Evolutionary conservation across 2,329 filamentous ascomycete species (phyloP).

Genomic region (Myrmaecium sp.): DNA sequence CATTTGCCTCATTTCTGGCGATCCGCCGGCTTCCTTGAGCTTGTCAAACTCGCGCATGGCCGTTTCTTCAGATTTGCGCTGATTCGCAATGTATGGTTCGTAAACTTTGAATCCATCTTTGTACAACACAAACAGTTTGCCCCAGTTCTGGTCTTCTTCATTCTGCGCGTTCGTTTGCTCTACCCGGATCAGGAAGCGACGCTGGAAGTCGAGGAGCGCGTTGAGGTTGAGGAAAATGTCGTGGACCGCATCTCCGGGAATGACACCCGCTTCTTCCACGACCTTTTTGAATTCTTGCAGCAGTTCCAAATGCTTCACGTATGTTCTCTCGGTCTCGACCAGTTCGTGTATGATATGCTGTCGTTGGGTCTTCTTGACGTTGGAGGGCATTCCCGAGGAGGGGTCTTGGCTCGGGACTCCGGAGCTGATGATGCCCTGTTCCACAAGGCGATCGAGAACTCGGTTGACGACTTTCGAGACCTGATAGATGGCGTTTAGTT

Average conservation of each 20-base stretch:
- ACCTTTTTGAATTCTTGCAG: conserved; percentile 82
- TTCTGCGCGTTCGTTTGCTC: conserved; percentile 86
- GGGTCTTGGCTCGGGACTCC: conserved; percentile 25
- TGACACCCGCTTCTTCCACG: conserved; percentile 70
- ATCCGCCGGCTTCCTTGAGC: conserved; percentile 56
- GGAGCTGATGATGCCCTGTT: conserved; percentile 49
- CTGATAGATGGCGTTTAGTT: conserved; percentile 29
- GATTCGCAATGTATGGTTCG: conserved; percentile 93
- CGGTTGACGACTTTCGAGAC: conserved; percentile 85
- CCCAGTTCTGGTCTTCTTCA: conserved; percentile 70
- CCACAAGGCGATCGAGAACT: conserved; percentile 72
- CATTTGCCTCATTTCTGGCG: conserved; percentile 45
- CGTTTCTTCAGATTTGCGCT: conserved; percentile 74
- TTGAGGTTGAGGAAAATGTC: conserved; percentile 96
- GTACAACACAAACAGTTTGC: conserved; percentile 71
- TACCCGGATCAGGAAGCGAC: conserved; percentile 84
- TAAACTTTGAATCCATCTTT: conserved; percentile 85
- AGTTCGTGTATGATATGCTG: conserved; percentile 86
- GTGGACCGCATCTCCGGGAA: conserved; percentile 80
- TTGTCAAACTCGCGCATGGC: conserved; percentile 77
- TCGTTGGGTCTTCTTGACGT: conserved; percentile 49
- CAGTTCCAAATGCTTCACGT: conserved; percentile 92
- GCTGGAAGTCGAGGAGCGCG: conserved; percentile 83
- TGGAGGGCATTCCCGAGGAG: conserved; percentile 19
- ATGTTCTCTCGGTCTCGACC: conserved; percentile 90